These are phyloP conservation scores for Penicillium concentricum DNA, from an alignment of 2,329 filamentous ascomycete species.

Conservation along the genomic window DNA sequence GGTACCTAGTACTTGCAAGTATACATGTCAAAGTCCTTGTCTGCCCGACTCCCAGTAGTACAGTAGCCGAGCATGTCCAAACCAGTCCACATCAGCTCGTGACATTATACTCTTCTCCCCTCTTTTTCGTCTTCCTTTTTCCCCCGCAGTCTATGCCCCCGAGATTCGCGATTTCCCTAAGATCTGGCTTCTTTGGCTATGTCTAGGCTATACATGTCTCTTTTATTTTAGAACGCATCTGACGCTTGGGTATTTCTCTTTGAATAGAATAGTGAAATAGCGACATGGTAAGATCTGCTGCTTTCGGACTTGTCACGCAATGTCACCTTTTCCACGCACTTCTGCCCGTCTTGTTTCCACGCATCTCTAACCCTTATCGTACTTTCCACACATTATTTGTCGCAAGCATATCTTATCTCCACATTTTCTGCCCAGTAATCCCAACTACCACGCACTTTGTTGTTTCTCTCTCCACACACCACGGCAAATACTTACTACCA, in stretches of 20 bases:
- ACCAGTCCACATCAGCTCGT: conserved; percentile 12
- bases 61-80: background rate
- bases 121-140: background rate
- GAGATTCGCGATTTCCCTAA: background rate
- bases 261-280: background rate
- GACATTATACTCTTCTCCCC: conserved; percentile 11
- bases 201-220: background rate
- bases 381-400: background rate
- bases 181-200: background rate
- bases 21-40: conserved; percentile 1
- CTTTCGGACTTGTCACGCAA: conserved; percentile 24
- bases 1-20: background rate
- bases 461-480: background rate
- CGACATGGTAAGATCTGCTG: conserved; percentile 9
- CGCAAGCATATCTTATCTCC: background rate
- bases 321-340: conserved; percentile 7
- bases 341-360: background rate
- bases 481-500: background rate
- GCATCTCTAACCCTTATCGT: background rate
- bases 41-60: conserved; percentile 3
- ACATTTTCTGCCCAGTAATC: background rate
- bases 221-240: background rate
- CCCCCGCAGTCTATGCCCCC: background rate
- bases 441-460: background rate
- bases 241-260: background rate